These are phyloP conservation scores for Lasiodiplodia sp. DNA, from an alignment of 2,329 filamentous ascomycete genomes.

Conservation along the genomic window DNA sequence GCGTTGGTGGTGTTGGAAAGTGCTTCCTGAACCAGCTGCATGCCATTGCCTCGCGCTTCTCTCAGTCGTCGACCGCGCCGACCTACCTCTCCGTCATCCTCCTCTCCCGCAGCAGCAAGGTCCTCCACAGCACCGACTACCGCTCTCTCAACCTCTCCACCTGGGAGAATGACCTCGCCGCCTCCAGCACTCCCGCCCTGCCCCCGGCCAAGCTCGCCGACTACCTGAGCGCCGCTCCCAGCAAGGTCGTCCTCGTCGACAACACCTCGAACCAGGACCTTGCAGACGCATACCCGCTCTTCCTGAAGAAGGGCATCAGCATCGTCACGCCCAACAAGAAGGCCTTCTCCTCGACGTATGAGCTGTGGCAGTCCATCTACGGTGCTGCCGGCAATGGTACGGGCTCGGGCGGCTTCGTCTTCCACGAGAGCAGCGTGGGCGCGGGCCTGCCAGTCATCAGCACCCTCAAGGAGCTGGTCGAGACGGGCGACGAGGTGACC, in stretches of 20 bases:
- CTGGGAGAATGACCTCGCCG: constrained; percentile 67
- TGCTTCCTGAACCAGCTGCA: constrained; percentile 86
- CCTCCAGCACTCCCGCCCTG: constrained; percentile 70
- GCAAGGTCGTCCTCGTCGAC: constrained; percentile 85
- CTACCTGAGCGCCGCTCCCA: constrained; percentile 79
- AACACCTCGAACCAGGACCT: constrained; percentile 93
- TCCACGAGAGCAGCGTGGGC: constrained; percentile 94
- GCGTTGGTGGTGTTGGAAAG: constrained; percentile 91
- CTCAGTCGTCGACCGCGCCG: constrained; percentile 60
- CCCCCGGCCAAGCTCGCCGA: constrained; percentile 74
- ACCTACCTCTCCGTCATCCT: constrained; percentile 81
- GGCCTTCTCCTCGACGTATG: constrained; percentile 83
- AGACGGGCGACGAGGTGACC: constrained; percentile 89
- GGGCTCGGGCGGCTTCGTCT: constrained; percentile 72
- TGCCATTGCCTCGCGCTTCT: constrained; percentile 67
- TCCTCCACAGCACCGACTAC: constrained; percentile 78
- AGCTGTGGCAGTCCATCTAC: constrained; percentile 90
- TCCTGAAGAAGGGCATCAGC: constrained; percentile 82
- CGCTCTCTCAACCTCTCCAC: constrained; percentile 69
- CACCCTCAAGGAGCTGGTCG: constrained; percentile 90
- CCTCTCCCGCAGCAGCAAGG: constrained; percentile 84
- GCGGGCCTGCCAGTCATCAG: constrained; percentile 93
- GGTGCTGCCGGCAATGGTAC: constrained; percentile 70
- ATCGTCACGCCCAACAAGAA: constrained; percentile 99
- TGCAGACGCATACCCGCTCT: constrained; percentile 80